Base-by-base conservation (phyloP, 2,329 filamentous ascomycete genomes). In the Lecanicillium sp. region DNA sequence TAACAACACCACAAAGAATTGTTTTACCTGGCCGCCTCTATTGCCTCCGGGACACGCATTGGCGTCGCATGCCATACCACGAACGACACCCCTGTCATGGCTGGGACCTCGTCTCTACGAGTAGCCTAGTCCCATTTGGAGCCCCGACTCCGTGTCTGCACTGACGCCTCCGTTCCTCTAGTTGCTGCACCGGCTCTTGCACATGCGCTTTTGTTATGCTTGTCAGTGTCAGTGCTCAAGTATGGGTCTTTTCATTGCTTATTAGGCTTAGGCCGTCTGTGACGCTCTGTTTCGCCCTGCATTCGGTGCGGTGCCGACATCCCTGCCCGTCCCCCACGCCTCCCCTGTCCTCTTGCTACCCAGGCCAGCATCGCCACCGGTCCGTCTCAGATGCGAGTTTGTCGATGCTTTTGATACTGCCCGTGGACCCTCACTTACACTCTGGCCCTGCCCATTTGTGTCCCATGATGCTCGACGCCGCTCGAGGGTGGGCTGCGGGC, bases 391-490 rank as follows among this genome's bases (percentile, higher is more conserved):
- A 40, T 40, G 33, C 12, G 9, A 40, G 33, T 28, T 27, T 40
- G 19, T 31, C 31, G 28, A 40, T 40, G 30, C 8, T 33, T 40
- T 40, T 40, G 33, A 31, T 40, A 35, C 38, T 25, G 9, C 13
- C 18, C 27, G 37, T 32, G 32, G 38, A 29, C 11, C 22, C 22
- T 11, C 11, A 25, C 38, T 14, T 18, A 35, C 38, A 40, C 38
- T 35, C 37, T 39, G 32, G 30, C 37, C 32, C 37, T 40, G 29
- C 19, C 18, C 38, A 40, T 40, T 33, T 33, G 38, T 40, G 33
- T 35, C 37, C 37, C 37, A 38, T 33, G 27, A 35, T 35, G 27
- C 18, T 22, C 18, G 14, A 14, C 29, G 25, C 36, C 16, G 16
- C 31, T 32, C 22, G 30, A 32, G 38, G 22, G 32, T 35, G 38